Evolutionary conservation across 495 filamentous ascomycete species (phyloP).

Genomic region (Ascodesmis nigricans): DNA sequence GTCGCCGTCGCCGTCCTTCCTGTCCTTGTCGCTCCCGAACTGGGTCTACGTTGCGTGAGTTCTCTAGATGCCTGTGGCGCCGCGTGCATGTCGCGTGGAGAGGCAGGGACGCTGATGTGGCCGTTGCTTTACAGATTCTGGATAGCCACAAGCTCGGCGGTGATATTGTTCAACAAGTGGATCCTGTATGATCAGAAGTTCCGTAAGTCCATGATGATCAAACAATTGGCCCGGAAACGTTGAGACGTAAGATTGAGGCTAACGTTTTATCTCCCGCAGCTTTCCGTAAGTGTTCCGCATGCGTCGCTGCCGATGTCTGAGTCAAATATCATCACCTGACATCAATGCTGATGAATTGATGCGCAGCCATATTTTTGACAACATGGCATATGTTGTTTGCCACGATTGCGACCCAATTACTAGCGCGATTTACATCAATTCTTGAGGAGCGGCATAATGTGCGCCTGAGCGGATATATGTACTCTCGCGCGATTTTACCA

Average conservation of each 20-base stretch:
- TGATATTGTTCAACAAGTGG: slow-evolving; percentile 99
- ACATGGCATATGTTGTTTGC: slow-evolving; percentile 84
- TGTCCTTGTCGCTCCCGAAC: no score
- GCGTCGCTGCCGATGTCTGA: no score
- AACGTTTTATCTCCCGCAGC: slow-evolving; percentile 3
- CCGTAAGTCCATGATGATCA: slow-evolving; percentile 55
- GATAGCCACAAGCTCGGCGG: slow-evolving; percentile 76
- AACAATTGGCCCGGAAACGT: not conserved
- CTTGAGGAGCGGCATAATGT: slow-evolving; percentile 79
- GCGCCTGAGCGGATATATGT: slow-evolving; percentile 83
- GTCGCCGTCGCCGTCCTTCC: no score
- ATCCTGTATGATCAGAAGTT: slow-evolving; percentile 68
- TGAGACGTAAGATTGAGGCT: no score
- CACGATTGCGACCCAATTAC: slow-evolving; percentile 71
- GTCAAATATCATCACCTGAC: no score
- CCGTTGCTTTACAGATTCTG: slow-evolving; percentile 38
- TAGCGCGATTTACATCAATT: slow-evolving; percentile 62
- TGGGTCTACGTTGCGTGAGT: slow-evolving; percentile 75
- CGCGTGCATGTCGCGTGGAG: not conserved
- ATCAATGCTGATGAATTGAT: slow-evolving; percentile 9
- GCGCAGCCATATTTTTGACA: slow-evolving; percentile 44
- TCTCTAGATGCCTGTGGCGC: not conserved
- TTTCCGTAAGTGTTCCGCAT: slow-evolving; percentile 31
- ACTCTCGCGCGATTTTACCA: slow-evolving; percentile 74
- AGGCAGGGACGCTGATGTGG: slow-evolving; percentile 14